phyloP scores from a whole-genome alignment of 208 protist genomes.

The Leishmania turanica region DNA sequence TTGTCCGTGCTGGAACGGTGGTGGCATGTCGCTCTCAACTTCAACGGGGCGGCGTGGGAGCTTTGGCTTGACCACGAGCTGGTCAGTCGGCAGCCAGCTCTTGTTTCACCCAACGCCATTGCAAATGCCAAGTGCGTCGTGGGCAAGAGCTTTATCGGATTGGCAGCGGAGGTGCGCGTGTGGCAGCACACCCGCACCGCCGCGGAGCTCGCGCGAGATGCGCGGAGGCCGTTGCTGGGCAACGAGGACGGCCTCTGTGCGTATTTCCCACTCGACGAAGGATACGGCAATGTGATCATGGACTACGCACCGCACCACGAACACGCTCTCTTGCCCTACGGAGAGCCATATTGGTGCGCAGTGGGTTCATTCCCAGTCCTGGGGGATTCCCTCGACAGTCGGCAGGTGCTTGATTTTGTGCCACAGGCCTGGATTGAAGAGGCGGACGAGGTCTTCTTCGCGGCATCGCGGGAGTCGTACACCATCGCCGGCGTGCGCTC shows the following conservation, averaged over 20 bases:
- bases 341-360: conserved; percentile 52
- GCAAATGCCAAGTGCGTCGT: conserved; percentile 62
- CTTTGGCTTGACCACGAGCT: conserved; percentile 76
- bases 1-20: conserved; percentile 70
- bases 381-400: conserved; percentile 16
- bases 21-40: conserved; percentile 92
- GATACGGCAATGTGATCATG: conserved; percentile 70
- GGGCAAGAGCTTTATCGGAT: conserved; percentile 81
- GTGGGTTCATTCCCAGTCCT: conserved; percentile 57
- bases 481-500: conserved; percentile 44
- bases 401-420: conserved; percentile 72
- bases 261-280: conserved; percentile 88
- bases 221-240: conserved; percentile 52
- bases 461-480: conserved; percentile 52
- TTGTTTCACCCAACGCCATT: conserved; percentile 68
- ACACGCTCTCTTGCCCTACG: conserved; percentile 62
- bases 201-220: conserved; percentile 72
- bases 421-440: conserved; percentile 65
- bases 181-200: conserved; percentile 67
- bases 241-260: conserved; percentile 60
- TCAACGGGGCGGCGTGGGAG: conserved; percentile 83
- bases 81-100: conserved; percentile 44
- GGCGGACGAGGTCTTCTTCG: conserved; percentile 58
- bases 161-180: conserved; percentile 81
- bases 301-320: conserved; percentile 63